phyloP scores from a whole-genome alignment of 495 filamentous ascomycete genomes.

The Aspergillus haitiensis region DNA sequence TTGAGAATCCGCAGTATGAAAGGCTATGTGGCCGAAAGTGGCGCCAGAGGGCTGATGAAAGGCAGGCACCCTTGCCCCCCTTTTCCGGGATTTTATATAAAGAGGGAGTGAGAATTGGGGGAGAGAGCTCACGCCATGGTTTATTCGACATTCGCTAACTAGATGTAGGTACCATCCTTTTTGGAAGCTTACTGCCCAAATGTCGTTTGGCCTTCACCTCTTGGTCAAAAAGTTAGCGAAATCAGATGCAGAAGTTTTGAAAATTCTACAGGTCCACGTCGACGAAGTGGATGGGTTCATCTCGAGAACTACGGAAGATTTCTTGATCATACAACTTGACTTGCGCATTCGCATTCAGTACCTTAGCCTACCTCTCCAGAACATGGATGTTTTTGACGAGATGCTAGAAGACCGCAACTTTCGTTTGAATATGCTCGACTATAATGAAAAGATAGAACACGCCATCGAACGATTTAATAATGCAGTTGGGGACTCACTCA shows the following conservation, averaged over 20 bases:
- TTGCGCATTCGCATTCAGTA: conserved; percentile 71
- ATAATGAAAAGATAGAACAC: conserved; percentile 89
- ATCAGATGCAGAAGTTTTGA: conserved; percentile 80
- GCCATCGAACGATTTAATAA: conserved; percentile 74
- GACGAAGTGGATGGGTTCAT: conserved; percentile 91
- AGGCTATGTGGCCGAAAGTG: conserved; percentile 69
- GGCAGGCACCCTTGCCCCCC: conserved; percentile 27
- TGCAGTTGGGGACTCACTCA: conserved; percentile 70
- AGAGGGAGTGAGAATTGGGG: no score
- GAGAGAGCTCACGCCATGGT: no score
- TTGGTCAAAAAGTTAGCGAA: conserved; percentile 83
- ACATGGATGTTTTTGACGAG: conserved; percentile 77
- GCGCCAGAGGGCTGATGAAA: conserved; percentile 65
- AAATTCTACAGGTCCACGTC: conserved; percentile 88
- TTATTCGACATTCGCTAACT: conserved; percentile 1
- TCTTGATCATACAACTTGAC: conserved; percentile 75
- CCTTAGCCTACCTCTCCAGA: conserved; percentile 79
- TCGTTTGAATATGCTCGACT: conserved; percentile 73
- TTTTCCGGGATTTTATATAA: neutral
- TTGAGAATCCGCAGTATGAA: conserved; percentile 65
- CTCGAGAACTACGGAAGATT: conserved; percentile 80
- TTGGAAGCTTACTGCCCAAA: conserved; percentile 87
- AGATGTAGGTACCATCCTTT: conserved; percentile 69
- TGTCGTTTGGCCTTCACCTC: conserved; percentile 90
- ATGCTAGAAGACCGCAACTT: conserved; percentile 87